Evolutionary conservation across 202 grass and related monocot species (phyloP), one percentile per base, ranked within the genome.

Genomic region (Panicum virgatum): DNA sequence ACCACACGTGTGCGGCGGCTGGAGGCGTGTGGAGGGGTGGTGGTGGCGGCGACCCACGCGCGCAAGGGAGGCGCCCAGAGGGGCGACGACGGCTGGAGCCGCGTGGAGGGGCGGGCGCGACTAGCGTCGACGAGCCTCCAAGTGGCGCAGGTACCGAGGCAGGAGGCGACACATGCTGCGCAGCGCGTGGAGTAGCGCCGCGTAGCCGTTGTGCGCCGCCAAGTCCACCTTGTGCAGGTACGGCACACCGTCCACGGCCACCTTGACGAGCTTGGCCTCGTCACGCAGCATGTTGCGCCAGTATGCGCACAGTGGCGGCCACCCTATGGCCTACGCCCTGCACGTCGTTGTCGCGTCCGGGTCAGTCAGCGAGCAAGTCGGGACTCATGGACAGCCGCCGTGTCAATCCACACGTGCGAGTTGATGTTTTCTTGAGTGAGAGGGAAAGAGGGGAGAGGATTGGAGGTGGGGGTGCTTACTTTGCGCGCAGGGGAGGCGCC

Each of bases 251-350:
- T 96, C 93, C 83, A 93, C 92, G 70, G 94, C 94, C 83, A 97
- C 94, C 82, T 97, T 97, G 20, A 97, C 89, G 34, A 91, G 89
- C 77, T 69, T 90, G 22, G 52, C 42, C 16, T 80, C 82, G 46
- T 83, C 88, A 1, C 84, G 74, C 85, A 96, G 67, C 77, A 79
- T 89, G 89, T 94, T 94, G 80, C 89, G 83, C 20, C 96, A 75
- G 92, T 87, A 98, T 3, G 92, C 86, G 37, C 91, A 81, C 80
- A 96, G 93, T 32, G 93, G 96, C 22, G 96, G 96, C 96, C 96
- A 99, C 18, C 96, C 96, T 66, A 99, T 85, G 40, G 93, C 94
- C 59, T 83, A 77, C 51, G 88, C 92, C 77, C 94, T 94, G 65
- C 72, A 52, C 38, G 44, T 22, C 39, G n/a, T n/a, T n/a, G 34